Base-by-base conservation (phyloP, 768 basidiomycete species). In the Lactifluus volemus region DNA sequence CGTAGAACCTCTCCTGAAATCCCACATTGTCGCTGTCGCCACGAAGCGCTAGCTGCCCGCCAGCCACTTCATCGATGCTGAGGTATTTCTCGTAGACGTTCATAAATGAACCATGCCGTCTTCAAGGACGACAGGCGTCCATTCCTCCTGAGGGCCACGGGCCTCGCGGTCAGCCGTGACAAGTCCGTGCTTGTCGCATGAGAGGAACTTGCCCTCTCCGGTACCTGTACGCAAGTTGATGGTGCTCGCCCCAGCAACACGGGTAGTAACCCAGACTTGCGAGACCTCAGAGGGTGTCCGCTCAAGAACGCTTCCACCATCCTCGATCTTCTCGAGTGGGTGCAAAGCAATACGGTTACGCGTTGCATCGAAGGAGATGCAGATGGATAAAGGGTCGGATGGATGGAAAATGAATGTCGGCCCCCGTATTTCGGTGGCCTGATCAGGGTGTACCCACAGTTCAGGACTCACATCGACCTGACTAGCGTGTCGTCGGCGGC, bases 71-170 rank as follows among this genome's bases (percentile, higher is more conserved):
- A 67, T 96, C 93, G 47, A 95, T 76, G 54, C 83, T 73, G 48
- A 97, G 80, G 72, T 90, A 94, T 69, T 87, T 95, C 70, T 93
- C 91, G 68, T 95, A 94, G 10, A 90, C 78, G 72, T 86, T 92
- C 83, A 85, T 85, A 70, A 94, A 88, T 7, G 89, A 51, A 89
- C 83, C 86, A 92, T 90, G 45, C 89, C 90, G 61, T 89, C 89
- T 10, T 88, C 83, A 25, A 90, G 73, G 58, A 93, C 76, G 29
- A 92, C 81, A 15, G 92, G 88, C 3, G 88, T 89, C 90, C 92
- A 97, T 72, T 95, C 93, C 72, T 97, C 93, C 72, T 96, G 91
- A 4, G 90, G 88, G 1, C 93, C 94, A 36, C 93, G 81, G 30
- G 93, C 93, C 68, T 97, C 93, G 49, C 89, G 78, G 69, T 91